These are phyloP conservation scores for Tetragonia tetragonoides DNA, from an alignment of 148 eudicot genomes.

Conservation along the genomic window DNA sequence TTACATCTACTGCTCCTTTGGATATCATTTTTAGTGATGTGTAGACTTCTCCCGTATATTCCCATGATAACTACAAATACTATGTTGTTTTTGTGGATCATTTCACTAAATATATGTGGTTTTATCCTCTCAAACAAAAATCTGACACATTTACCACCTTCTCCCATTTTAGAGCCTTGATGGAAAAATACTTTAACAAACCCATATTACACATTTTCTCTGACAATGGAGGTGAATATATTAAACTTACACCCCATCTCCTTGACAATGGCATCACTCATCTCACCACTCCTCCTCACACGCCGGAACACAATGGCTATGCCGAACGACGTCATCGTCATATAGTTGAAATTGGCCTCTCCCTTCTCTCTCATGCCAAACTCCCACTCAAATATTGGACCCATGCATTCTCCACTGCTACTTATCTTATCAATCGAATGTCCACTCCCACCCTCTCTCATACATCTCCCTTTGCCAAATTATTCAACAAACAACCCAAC, in stretches of 20 bases:
- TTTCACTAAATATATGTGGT: background rate
- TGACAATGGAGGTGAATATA: constrained; percentile 9
- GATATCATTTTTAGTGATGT: constrained; percentile 4
- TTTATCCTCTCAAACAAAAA: constrained; percentile 1
- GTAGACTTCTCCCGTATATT: background rate
- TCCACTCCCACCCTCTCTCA: background rate
- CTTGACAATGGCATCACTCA: background rate
- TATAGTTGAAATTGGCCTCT: no score
- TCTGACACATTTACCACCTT: background rate
- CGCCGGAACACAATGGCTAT: constrained; percentile 4
- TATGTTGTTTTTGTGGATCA: background rate
- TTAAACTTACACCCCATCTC: background rate
- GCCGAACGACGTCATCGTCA: background rate
- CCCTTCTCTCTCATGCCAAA: no score
- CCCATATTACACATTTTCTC: background rate
- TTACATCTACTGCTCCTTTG: background rate
- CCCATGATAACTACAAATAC: background rate
- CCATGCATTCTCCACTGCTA: no score
- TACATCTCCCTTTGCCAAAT: background rate
- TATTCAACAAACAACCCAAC: background rate
- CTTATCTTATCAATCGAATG: no score
- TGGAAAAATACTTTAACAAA: background rate
- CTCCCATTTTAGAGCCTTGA: background rate
- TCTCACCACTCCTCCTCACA: constrained; percentile 7
- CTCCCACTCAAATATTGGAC: no score